Evolutionary conservation across 2,329 filamentous ascomycete species (phyloP).

Genomic region (Chaetomiaceae sp.): DNA sequence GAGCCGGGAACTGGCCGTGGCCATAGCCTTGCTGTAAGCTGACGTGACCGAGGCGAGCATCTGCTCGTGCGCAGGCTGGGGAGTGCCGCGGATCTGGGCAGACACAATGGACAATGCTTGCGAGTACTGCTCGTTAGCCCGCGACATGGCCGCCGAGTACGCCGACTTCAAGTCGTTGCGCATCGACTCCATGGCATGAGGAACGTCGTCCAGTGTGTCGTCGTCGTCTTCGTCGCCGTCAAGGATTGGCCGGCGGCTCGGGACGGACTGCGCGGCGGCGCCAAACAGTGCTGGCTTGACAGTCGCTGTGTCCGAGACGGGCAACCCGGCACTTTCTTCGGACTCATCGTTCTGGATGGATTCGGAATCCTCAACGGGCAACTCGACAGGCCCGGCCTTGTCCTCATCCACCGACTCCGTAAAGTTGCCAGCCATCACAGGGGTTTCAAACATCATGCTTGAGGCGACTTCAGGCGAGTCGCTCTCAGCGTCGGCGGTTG

Average conservation of each 20-base stretch:
- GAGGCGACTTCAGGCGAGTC: conserved; percentile 22
- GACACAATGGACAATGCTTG: conserved; percentile 65
- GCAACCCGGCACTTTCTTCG: conserved; percentile 6
- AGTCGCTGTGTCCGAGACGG: conserved; percentile 27
- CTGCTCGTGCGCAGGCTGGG: conserved; percentile 65
- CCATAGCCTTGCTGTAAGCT: conserved; percentile 63
- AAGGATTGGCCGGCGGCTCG: conserved; percentile 45
- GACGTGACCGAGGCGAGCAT: conserved; percentile 64
- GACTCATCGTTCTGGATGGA: conserved; percentile 16
- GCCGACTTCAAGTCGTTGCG: conserved; percentile 35
- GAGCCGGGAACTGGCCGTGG: conserved; percentile 56
- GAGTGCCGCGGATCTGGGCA: conserved; percentile 62
- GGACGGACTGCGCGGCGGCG: conserved; percentile 47
- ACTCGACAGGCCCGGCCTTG: conserved; percentile 16
- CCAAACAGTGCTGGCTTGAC: conserved; percentile 49
- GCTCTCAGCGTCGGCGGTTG: conserved; percentile 1
- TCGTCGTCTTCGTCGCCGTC: conserved; percentile 52
- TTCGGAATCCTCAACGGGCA: conserved; percentile 20
- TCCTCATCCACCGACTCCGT: conserved; percentile 21
- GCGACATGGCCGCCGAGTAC: conserved; percentile 61
- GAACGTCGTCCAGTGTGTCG: conserved; percentile 38
- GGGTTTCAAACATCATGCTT: conserved; percentile 31
- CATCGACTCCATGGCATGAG: conserved; percentile 34
- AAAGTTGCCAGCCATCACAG: conserved; percentile 29
- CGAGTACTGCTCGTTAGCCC: conserved; percentile 64